A percentile compares a stretch with the other conserved stretches of the same genome.
These are phyloP conservation scores for Tremella mesenterica DNA, from an alignment of 768 basidiomycete genomes.

Conservation along the genomic window DNA sequence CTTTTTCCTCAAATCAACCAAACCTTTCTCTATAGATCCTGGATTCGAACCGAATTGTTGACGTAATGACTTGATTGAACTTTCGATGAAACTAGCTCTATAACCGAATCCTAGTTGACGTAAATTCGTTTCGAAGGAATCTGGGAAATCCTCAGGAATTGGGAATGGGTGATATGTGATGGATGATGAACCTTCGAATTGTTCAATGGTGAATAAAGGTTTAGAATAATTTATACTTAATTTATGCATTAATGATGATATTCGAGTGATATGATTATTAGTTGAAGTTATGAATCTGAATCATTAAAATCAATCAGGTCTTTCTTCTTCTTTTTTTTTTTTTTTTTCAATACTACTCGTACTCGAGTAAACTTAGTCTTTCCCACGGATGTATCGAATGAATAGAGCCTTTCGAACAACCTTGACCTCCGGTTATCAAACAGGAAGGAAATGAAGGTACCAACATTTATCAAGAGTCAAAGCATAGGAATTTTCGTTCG, in stretches of 20 bases:
- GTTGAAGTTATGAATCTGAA: slow-evolving; percentile 91
- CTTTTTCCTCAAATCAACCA: slow-evolving; percentile 43
- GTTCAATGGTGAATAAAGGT: slow-evolving; percentile 53
- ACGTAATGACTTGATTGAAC: slow-evolving; percentile 28
- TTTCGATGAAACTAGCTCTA: slow-evolving; percentile 73
- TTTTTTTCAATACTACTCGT: too few species aligned
- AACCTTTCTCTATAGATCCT: slow-evolving; percentile 20
- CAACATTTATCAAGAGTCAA: neutral
- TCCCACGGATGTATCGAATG: too few species aligned
- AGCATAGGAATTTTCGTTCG: too few species aligned
- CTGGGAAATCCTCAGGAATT: slow-evolving; percentile 45
- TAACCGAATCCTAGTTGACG: slow-evolving; percentile 90
- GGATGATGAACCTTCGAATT: slow-evolving; percentile 12
- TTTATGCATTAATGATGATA: slow-evolving; percentile 82
- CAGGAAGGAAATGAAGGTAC: neutral
- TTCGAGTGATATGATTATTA: slow-evolving; percentile 91
- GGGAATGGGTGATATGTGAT: slow-evolving; percentile 74
- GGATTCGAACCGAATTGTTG: slow-evolving; percentile 13
- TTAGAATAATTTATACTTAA: slow-evolving; percentile 71
- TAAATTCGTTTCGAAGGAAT: slow-evolving; percentile 54
- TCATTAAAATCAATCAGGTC: slow-evolving; percentile 5
- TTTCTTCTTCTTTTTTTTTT: too few species aligned
- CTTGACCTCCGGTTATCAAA: neutral
- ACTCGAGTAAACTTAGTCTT: too few species aligned
- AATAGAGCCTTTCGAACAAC: too few species aligned